A percentile compares a stretch with the other conserved stretches of the same genome.
phyloP scores from a whole-genome alignment of 345 rosid genomes.

The Brassica napus region DNA sequence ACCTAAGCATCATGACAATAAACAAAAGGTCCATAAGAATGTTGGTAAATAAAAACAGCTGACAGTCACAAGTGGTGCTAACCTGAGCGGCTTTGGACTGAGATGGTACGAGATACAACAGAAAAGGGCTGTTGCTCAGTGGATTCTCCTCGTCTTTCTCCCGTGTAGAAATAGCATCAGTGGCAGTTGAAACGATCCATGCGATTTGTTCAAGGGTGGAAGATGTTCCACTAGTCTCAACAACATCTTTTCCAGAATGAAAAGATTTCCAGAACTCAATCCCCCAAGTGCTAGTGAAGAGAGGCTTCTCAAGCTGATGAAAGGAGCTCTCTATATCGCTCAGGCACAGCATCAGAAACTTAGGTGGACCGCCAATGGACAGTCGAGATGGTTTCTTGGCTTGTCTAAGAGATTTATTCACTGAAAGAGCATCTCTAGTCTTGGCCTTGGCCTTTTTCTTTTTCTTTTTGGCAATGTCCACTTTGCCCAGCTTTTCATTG shows the following conservation, averaged over 20 bases:
- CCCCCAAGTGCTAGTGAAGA: constrained; percentile 75
- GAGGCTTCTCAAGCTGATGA: constrained; percentile 43
- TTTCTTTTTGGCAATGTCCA: constrained; percentile 33
- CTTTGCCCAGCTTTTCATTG: constrained; percentile 62
- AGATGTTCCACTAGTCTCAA: constrained; percentile 68
- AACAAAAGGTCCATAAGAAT: constrained; percentile 2
- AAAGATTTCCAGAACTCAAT: constrained; percentile 75
- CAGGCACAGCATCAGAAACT: constrained; percentile 64
- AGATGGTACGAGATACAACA: constrained; percentile 74
- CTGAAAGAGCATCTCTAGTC: not conserved
- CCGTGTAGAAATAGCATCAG: constrained; percentile 68
- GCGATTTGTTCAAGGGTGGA: constrained; percentile 68
- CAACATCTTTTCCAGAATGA: constrained; percentile 52
- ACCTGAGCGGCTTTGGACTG: constrained; percentile 84
- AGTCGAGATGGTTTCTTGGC: too few species aligned
- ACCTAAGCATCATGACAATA: constrained; percentile 49
- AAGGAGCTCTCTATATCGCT: constrained; percentile 58
- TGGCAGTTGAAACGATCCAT: constrained; percentile 75
- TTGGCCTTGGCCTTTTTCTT: constrained; percentile 26
- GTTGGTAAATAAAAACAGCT: not conserved
- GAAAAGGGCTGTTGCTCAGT: constrained; percentile 56
- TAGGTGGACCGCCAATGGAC: constrained; percentile 45
- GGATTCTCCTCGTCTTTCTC: constrained; percentile 56
- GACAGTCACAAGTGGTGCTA: constrained; percentile 9
- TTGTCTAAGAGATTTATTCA: not conserved